Evolutionary conservation across 2,329 filamentous ascomycete species (phyloP), one percentile per base, ranked within the genome.

Genomic region (Exophiala bonariae): DNA sequence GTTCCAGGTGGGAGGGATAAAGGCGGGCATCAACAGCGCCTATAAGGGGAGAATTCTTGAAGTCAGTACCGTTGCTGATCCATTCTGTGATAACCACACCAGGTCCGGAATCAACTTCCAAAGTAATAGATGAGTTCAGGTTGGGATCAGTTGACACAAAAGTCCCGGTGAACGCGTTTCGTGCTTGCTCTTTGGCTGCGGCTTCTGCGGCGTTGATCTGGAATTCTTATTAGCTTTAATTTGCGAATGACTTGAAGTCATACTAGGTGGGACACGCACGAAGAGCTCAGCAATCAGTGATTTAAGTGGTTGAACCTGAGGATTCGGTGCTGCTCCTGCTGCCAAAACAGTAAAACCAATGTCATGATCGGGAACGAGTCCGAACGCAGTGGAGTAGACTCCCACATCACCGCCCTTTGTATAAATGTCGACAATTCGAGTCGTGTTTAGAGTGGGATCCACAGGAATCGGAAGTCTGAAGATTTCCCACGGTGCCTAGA

Each of bases 401-500:
- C 68, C 65, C 4, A 72, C 56, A 44, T 70, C 63, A 4, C 73
- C 69, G 2, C 62, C 56, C 56, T 77, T 74, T 14, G 66, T 67
- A 44, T 71, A 73, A 1, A 71, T 7, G 50, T 70, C 64, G 3
- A 64, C 52, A 2, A 60, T 26, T 11, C 54, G 50, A 31, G 49
- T 45, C 3, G 37, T 20, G 2, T 37, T 48, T n/a, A 38, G 41
- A n/a, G 20, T 38, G 18, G 31, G 30, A n/a, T 20, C 18, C n/a
- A 43, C 45, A 8, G 45, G 39, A 14, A 48, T 18, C 13, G 41
- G 16, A 39, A 48, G 37, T 6, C 53, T 54, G 16, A 52, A 41
- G 32, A 75, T 66, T 11, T 73, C 73, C 73, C 73, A 76, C 1
- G 74, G 74, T 19, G 31, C 33, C 9, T 72, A 26, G n/a, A n/a